Evolutionary conservation across 305 asterid genomes (phyloP).

Genomic region (Fraxinus albicans): DNA sequence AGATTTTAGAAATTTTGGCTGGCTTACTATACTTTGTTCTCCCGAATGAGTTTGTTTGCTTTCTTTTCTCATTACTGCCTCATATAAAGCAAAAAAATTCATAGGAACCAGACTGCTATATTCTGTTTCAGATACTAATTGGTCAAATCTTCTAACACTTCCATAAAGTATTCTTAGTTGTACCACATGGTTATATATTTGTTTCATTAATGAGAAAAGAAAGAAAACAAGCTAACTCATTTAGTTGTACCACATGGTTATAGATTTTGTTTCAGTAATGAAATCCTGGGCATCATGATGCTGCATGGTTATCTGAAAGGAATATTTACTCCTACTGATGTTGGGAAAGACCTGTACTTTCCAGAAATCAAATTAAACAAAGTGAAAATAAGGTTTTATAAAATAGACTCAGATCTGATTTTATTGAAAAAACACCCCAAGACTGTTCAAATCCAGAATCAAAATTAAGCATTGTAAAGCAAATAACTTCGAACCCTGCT

Average conservation of each 20-base stretch:
- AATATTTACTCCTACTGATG: constrained; percentile 3
- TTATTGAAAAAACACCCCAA: background rate
- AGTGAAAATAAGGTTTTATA: background rate
- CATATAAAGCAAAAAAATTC: background rate
- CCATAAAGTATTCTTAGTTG: background rate
- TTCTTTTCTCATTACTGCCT: constrained; percentile 5
- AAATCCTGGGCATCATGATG: constrained; percentile 14
- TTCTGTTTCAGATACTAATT: background rate
- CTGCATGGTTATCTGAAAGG: constrained; percentile 7
- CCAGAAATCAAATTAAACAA: too few species aligned
- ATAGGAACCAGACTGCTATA: background rate
- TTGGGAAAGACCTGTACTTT: background rate
- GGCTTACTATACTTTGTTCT: background rate
- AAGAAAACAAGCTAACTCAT: too few species aligned
- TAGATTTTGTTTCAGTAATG: constrained; percentile 1
- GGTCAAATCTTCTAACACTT: background rate
- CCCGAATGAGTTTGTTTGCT: background rate
- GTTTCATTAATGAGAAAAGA: background rate
- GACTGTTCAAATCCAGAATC: background rate
- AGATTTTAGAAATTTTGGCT: constrained; percentile 3
- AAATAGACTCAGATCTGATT: background rate
- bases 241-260: constrained; percentile 5
- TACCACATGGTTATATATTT: constrained; percentile 8
- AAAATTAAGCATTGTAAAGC: background rate
- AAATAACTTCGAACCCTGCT: background rate